Evolutionary conservation across 2,329 filamentous ascomycete species (phyloP).

Genomic region (Tolypocladium pustulatum): DNA sequence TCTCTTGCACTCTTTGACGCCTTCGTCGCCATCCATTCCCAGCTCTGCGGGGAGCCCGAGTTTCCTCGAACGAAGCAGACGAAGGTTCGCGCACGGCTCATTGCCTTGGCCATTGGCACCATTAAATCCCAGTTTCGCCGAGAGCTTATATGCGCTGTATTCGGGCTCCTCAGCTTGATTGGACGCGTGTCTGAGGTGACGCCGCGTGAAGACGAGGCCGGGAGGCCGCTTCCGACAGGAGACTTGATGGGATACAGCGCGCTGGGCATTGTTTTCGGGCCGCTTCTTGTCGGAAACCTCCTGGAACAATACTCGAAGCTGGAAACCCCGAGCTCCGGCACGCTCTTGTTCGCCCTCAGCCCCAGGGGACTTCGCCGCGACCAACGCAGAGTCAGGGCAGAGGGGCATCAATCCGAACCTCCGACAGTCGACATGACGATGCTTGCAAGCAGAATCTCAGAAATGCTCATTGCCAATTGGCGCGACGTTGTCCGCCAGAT

Average conservation of each 20-base stretch:
- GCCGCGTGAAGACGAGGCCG: constrained; percentile 39
- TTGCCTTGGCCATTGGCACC: constrained; percentile 51
- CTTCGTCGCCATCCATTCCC: constrained; percentile 48
- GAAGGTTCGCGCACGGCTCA: constrained; percentile 51
- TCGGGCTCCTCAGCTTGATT: constrained; percentile 53
- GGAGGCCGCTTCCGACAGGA: constrained; percentile 40
- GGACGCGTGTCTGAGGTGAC: constrained; percentile 45
- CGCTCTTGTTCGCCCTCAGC: constrained; percentile 30
- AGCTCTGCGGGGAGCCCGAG: constrained; percentile 41
- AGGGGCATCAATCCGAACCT: constrained; percentile 5
- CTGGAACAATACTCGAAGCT: constrained; percentile 38
- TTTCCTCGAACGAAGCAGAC: constrained; percentile 41
- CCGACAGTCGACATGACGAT: constrained; percentile 43
- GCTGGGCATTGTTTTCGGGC: constrained; percentile 55
- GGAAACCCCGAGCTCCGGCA: constrained; percentile 28
- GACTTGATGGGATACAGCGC: constrained; percentile 56
- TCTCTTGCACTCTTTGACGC: constrained; percentile 51
- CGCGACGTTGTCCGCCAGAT: constrained; percentile 52
- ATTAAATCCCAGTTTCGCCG: constrained; percentile 49
- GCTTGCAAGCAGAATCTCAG: constrained; percentile 47
- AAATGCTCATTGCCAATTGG: constrained; percentile 59
- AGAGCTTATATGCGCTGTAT: constrained; percentile 56
- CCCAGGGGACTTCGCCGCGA: constrained; percentile 27
- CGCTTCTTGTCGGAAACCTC: constrained; percentile 49
- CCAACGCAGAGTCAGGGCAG: constrained; percentile 10